Conservation (phyloP, 176 grass and related monocot genomes). For the Musa itinerans region DNA sequence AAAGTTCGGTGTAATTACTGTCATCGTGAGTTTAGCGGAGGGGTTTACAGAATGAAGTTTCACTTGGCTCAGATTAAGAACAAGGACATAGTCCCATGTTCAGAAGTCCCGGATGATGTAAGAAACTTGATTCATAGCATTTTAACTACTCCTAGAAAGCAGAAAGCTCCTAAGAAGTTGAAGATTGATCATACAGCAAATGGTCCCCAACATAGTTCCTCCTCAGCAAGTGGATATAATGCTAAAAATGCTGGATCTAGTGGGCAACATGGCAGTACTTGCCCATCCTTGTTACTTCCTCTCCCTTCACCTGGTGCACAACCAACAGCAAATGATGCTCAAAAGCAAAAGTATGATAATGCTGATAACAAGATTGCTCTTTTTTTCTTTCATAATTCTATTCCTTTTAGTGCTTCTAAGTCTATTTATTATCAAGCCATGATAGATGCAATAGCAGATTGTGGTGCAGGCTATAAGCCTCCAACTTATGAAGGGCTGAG, state of each 20-base stretch:
- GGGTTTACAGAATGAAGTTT: conserved; percentile 27
- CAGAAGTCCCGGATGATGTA: conserved; percentile 21
- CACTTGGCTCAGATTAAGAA: conserved; percentile 28
- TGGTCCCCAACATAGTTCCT: conserved; percentile 21
- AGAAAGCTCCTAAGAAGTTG: conserved; percentile 17
- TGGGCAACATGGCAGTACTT: conserved; percentile 20
- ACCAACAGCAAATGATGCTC: conserved; percentile 12
- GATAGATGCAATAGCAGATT: conserved; percentile 22
- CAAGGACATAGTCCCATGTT: conserved; percentile 22
- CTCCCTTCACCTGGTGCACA: conserved; percentile 11
- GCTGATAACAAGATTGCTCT: conserved; percentile 22
- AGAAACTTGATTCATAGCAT: conserved; percentile 18
- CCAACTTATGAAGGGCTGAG: conserved; percentile 16
- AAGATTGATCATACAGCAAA: conserved; percentile 5
- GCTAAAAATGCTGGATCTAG: conserved; percentile 22
- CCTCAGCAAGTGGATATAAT: conserved; percentile 14
- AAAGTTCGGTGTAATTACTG: conserved; percentile 29
- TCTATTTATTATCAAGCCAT: conserved; percentile 20
- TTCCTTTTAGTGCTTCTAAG: conserved; percentile 17
- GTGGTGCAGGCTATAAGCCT: conserved; percentile 24
- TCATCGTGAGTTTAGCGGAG: conserved; percentile 20
- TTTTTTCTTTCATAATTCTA: conserved; percentile 23
- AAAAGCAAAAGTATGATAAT: conserved; percentile 21
- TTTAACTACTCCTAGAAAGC: conserved; percentile 16
- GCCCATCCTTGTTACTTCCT: conserved; percentile 17